Base-by-base conservation (phyloP, 1,139 yeast species). In the Kodamaea plutei region DNA sequence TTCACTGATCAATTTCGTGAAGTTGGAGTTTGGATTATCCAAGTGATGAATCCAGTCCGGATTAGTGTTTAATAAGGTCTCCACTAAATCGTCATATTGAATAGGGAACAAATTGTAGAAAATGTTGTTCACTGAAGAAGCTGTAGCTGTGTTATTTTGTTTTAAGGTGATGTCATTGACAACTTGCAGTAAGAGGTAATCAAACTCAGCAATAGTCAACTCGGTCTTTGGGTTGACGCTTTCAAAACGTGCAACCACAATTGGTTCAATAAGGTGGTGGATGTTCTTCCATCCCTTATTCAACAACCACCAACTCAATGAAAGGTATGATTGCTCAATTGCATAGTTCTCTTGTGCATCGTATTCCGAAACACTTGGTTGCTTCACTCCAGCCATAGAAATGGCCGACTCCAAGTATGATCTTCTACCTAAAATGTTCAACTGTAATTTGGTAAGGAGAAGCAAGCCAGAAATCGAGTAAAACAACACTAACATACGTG, bases 221-320 rank as follows among this genome's bases (percentile, higher is more conserved):
- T 81, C 89, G 15, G 83, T 74, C 42, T 88, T 73, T 20, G 95
- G 94, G 44, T 76, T 79, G 23, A 84, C 63, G 13, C 63, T 63
- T 15, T 68, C 73, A 53, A 88, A 87, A 24, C 78, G 79, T 20
- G 65, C 65, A 22, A 62, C 63, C 3, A 89, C 93, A 4, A 75
- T 64, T 1, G 57, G 54, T 47, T 76, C 76, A 20, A 87, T 74
- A 21, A 70, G 56, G 28, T 69, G 63, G 29, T 76, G 69, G 31
- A 83, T 60, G 29, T 67, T 64, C 22, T 64, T 52, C 91, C 93
- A 87, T 2, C 97, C 97, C 43, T 79, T 75, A 55, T 91, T 88
- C 36, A 91, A 66, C 30, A 91, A 60, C 96, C 96, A 91, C 96
- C 97, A 91, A 44, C 89, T 79, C 41, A 87, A 74, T 2, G 95